Evolutionary conservation across 2,329 filamentous ascomycete genomes (phyloP), one percentile per base, ranked within the genome.

Genomic region (Akanthomyces dipterigenus): DNA sequence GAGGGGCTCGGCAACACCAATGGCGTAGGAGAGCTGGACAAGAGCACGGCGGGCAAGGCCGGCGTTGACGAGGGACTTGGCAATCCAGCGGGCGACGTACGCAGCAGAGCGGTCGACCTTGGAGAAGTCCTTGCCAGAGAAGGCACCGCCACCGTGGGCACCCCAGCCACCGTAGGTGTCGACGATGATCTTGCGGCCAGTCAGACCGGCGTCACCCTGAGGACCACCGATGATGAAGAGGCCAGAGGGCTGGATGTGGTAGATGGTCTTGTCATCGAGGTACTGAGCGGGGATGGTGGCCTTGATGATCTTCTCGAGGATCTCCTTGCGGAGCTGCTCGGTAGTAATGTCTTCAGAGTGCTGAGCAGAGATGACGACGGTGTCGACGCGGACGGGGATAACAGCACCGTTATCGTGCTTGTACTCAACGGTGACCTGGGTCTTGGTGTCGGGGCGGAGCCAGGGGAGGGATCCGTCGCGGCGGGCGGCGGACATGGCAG

Each of bases 111-210:
- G 91, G 77, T 99, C 95, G 80, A 99, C 95, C 87, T 99, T 99
- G 86, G 92, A 97, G 88, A 97, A 99, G 79, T 99, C 95, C 89
- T 99, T 99, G 74, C 95, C 95, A 72, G 95, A 98, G 90, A 99
- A 99, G 78, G 95, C 95, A 89, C 95, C 95, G 84, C 95, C 95
- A 85, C 95, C 95, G 85, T 99, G 95, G 71, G 95, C 95, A 82
- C 95, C 95, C 95, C 95, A 98, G 73, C 95, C 95, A 83, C 95
- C 95, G 82, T 99, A 99, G 78, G 95, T 98, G 82, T 99, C 95
- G 77, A 99, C 95, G 69, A 97, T 88, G 86, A 99, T 99, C 88
- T 99, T 99, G 75, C 95, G 93, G 78, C 95, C 95, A 67, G 95
- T 99, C 67, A 99, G 86, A 86, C 95, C 95, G 72, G 95, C 95